phyloP scores from a whole-genome alignment of 2,329 filamentous ascomycete genomes.

The Sporothrix schenckii region DNA sequence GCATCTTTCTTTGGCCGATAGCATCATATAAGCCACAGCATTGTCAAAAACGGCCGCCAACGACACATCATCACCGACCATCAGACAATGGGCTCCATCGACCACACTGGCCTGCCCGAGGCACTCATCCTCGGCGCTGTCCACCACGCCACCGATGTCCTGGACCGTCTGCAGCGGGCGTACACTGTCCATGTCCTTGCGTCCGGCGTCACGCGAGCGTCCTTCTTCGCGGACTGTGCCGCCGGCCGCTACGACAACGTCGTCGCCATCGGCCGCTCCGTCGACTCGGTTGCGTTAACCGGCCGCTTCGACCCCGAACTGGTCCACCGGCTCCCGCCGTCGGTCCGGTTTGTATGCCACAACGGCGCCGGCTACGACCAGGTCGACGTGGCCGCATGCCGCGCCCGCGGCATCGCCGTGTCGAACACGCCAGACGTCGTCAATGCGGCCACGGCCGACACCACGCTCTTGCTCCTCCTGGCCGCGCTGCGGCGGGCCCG shows the following conservation, averaged over 20 bases:
- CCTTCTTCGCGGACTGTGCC: slow-evolving; percentile 5
- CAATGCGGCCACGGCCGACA: slow-evolving; percentile 71
- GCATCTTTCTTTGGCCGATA: no score
- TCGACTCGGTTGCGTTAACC: slow-evolving; percentile 1
- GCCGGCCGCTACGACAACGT: slow-evolving; percentile 19
- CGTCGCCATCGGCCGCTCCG: slow-evolving; percentile 24
- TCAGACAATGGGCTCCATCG: slow-evolving; percentile 27
- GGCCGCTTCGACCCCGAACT: slow-evolving; percentile 27
- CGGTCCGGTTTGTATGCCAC: slow-evolving; percentile 40
- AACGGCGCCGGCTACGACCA: slow-evolving; percentile 65
- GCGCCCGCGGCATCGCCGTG: slow-evolving; percentile 59
- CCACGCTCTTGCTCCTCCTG: slow-evolving; percentile 71
- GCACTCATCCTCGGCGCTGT: slow-evolving; percentile 15
- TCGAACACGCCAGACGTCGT: slow-evolving; percentile 70
- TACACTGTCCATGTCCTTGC: slow-evolving; percentile 56
- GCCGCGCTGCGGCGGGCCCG: slow-evolving; percentile 67
- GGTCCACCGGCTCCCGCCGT: slow-evolving; percentile 14
- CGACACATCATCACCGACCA: slow-evolving; percentile 46
- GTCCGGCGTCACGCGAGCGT: slow-evolving; percentile 48
- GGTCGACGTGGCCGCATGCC: slow-evolving; percentile 66
- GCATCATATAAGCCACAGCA: neutral
- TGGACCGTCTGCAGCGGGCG: slow-evolving; percentile 44
- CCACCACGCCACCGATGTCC: neutral
- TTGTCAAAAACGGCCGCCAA: no score
- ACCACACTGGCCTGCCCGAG: neutral